A percentile compares a stretch with the other conserved stretches of the same genome.
These are phyloP conservation scores for Komagataella pastoris DNA, from an alignment of 805 yeast genomes.

Conservation along the genomic window DNA sequence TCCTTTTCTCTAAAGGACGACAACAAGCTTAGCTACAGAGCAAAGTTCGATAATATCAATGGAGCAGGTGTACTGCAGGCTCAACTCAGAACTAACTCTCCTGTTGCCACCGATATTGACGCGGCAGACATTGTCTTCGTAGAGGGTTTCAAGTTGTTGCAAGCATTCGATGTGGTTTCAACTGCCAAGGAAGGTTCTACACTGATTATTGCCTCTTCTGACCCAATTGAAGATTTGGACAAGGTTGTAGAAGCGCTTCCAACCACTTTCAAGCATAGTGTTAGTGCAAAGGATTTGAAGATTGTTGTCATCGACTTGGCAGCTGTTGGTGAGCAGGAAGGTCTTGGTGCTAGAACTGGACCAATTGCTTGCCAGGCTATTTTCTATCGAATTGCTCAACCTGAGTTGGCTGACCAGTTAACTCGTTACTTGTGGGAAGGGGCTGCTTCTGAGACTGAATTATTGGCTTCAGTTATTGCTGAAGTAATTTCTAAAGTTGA, in stretches of 20 bases:
- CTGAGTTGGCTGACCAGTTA: constrained; percentile 42
- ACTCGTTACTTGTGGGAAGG: constrained; percentile 72
- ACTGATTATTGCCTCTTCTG: constrained; percentile 29
- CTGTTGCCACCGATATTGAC: constrained; percentile 26
- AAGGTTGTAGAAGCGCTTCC: constrained; percentile 41
- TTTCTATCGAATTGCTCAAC: constrained; percentile 63
- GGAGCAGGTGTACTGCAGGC: constrained; percentile 70
- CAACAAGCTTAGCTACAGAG: constrained; percentile 38
- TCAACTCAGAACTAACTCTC: constrained; percentile 30
- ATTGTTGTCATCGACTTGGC: constrained; percentile 50
- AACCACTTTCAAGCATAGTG: constrained; percentile 31
- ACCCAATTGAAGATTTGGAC: constrained; percentile 25
- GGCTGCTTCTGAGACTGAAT: constrained; percentile 71
- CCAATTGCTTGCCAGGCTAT: constrained; percentile 68
- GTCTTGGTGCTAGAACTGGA: constrained; percentile 63
- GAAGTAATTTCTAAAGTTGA: constrained; percentile 48
- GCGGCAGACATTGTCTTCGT: constrained; percentile 53
- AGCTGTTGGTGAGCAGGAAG: constrained; percentile 50
- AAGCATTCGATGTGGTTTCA: constrained; percentile 47
- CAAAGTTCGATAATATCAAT: constrained; percentile 57
- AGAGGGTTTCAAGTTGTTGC: constrained; percentile 42
- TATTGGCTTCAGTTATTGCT: constrained; percentile 58
- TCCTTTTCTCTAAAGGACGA: constrained; percentile 51
- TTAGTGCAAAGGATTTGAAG: constrained; percentile 37
- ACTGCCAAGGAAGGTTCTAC: constrained; percentile 44